These are phyloP conservation scores for Austropuccinia psidii DNA, from an alignment of 1,284 basidiomycete genomes.

Conservation along the genomic window DNA sequence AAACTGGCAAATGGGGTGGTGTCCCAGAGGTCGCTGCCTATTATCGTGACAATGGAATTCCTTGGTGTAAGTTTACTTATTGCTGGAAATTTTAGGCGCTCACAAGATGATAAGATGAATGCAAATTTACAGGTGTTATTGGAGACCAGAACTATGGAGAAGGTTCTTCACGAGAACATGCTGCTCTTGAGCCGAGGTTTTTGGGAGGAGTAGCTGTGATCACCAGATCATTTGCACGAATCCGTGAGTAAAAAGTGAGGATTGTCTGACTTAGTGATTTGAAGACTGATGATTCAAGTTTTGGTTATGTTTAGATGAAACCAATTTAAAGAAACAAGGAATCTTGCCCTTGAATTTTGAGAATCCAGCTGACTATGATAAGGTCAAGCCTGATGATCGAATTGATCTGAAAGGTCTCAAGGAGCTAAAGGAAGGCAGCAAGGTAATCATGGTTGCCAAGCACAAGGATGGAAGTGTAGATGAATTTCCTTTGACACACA, in stretches of 20 bases:
- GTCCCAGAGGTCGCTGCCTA: conserved; percentile 76
- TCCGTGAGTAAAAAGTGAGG: conserved; percentile 37
- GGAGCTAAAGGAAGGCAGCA: conserved; percentile 75
- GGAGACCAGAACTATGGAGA: conserved; percentile 96
- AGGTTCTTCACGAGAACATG: conserved; percentile 69
- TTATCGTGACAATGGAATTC: conserved; percentile 82
- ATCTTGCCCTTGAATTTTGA: conserved; percentile 86
- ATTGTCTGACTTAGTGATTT: conserved; percentile 81
- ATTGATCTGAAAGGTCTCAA: conserved; percentile 77
- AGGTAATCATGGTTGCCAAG: conserved; percentile 69
- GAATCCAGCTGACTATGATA: conserved; percentile 83
- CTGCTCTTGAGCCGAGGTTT: conserved; percentile 29
- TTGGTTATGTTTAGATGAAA: conserved; percentile 43
- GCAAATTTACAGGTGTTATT: neutral
- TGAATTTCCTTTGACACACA: conserved; percentile 50
- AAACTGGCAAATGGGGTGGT: conserved; percentile 74
- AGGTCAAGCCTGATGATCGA: conserved; percentile 70
- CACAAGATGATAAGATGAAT: neutral
- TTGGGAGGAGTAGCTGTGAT: conserved; percentile 21
- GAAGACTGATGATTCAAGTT: conserved; percentile 61
- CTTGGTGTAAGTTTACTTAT: conserved; percentile 68
- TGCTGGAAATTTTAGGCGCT: neutral
- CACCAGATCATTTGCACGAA: conserved; percentile 28
- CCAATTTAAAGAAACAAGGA: conserved; percentile 95
- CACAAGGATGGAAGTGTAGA: conserved; percentile 72